Evolutionary conservation across 1,284 basidiomycete genomes (phyloP).

Genomic region (Cutaneotrichosporon spelunceum): DNA sequence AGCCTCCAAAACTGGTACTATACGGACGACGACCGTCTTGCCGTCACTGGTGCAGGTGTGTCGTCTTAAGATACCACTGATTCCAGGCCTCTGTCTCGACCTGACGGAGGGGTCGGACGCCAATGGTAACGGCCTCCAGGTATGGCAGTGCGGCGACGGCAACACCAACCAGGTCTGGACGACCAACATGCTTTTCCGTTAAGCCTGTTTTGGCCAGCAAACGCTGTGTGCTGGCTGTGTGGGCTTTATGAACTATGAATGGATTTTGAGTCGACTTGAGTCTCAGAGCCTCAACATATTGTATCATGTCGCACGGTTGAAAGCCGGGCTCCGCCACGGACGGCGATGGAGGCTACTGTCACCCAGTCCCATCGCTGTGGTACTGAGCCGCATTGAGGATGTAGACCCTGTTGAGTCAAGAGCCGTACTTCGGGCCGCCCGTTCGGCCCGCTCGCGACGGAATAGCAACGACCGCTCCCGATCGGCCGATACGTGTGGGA

Average conservation of each 20-base stretch:
- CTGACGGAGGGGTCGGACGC: constrained; percentile 24
- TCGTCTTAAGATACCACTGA: constrained; percentile 6
- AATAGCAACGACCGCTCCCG: constrained; percentile 10
- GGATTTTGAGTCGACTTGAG: background rate
- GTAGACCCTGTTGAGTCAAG: background rate
- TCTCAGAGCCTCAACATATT: background rate
- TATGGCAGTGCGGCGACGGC: constrained; percentile 27
- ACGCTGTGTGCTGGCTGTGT: background rate
- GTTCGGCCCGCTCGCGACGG: constrained; percentile 8
- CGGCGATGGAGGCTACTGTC: background rate
- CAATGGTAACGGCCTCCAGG: constrained; percentile 26
- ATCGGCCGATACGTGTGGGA: constrained; percentile 7
- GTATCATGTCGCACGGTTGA: background rate
- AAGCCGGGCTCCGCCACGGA: background rate
- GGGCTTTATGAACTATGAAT: background rate
- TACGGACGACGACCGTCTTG: constrained; percentile 17
- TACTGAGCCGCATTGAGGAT: background rate
- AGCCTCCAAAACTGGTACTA: constrained; percentile 28
- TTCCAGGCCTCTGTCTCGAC: constrained; percentile 30
- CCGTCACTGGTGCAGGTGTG: background rate
- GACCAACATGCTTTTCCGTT: constrained; percentile 8
- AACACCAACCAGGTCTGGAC: constrained; percentile 27
- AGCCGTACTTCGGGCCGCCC: background rate
- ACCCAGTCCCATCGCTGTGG: background rate
- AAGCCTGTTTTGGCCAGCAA: background rate